Conservation (phyloP, 208 protist species). For the Wallacemonas sp. region DNA sequence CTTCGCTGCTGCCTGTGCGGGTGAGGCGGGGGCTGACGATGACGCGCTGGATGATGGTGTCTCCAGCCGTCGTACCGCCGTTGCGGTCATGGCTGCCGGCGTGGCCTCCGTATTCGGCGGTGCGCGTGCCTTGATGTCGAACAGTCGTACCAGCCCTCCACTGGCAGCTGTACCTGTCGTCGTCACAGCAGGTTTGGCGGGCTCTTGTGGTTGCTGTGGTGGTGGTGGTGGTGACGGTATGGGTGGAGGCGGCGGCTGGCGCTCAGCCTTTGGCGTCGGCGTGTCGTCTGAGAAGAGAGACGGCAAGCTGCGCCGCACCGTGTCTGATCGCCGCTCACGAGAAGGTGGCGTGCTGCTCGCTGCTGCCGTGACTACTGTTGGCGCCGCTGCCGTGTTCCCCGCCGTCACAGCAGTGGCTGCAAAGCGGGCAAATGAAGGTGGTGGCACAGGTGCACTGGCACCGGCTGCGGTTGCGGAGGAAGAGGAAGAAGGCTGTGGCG, state of each 20-base stretch:
- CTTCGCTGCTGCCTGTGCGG: too few species aligned
- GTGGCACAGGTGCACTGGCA: background rate
- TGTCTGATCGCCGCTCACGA: constrained; percentile 2
- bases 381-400: background rate
- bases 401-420: background rate
- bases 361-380: too few species aligned
- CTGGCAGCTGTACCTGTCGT: too few species aligned
- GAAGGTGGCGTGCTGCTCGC: background rate
- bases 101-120: too few species aligned
- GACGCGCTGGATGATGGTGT: background rate
- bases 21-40: background rate
- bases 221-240: background rate
- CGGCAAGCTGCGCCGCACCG: background rate
- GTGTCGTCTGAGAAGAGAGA: constrained; percentile 12
- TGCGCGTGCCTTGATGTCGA: background rate
- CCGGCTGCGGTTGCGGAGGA: background rate
- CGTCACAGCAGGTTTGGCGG: too few species aligned
- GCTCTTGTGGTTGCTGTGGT: background rate
- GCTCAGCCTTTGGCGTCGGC: background rate
- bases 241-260: background rate
- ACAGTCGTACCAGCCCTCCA: background rate
- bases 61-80: background rate
- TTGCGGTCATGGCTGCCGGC: too few species aligned
- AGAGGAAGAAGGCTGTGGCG: background rate
- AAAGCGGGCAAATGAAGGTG: background rate